A percentile compares a stretch with the other conserved stretches of the same genome.
Conservation (phyloP, 352 stramenopile species). For the Phytophthora boehmeriae region DNA sequence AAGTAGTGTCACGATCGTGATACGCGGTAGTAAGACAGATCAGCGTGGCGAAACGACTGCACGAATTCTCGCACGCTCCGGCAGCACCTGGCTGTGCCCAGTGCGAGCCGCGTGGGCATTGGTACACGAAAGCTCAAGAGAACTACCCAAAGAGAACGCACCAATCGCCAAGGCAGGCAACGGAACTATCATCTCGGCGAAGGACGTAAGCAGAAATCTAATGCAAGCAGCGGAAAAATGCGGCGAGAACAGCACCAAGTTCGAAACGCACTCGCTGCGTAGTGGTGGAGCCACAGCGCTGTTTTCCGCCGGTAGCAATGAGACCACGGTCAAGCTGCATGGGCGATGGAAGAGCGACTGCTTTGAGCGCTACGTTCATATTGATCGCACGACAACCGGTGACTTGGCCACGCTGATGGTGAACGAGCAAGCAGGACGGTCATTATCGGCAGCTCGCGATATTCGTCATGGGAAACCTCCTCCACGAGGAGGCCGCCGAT, state of each 20-base stretch:
- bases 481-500: neutral
- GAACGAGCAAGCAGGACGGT: neutral
- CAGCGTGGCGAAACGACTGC: neutral
- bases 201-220: neutral
- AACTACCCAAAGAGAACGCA: neutral
- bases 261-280: conserved; percentile 6
- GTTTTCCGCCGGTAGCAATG: neutral
- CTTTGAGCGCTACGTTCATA: conserved; percentile 7
- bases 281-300: conserved; percentile 10
- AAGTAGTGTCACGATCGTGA: neutral
- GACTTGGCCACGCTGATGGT: neutral
- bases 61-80: neutral
- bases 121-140: neutral
- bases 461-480: neutral
- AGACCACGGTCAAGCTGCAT: conserved; percentile 4
- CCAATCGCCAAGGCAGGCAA: neutral
- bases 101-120: neutral
- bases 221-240: neutral
- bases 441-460: neutral
- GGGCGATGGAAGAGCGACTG: conserved; percentile 3
- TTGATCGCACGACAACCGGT: neutral
- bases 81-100: neutral
- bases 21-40: conserved; percentile 5
- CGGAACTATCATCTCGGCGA: neutral
- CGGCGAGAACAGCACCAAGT: neutral